A percentile compares a stretch with the other conserved stretches of the same genome.
Evolutionary conservation across 139 green algal species (phyloP).

Genomic region (Trebouxia sp.): DNA sequence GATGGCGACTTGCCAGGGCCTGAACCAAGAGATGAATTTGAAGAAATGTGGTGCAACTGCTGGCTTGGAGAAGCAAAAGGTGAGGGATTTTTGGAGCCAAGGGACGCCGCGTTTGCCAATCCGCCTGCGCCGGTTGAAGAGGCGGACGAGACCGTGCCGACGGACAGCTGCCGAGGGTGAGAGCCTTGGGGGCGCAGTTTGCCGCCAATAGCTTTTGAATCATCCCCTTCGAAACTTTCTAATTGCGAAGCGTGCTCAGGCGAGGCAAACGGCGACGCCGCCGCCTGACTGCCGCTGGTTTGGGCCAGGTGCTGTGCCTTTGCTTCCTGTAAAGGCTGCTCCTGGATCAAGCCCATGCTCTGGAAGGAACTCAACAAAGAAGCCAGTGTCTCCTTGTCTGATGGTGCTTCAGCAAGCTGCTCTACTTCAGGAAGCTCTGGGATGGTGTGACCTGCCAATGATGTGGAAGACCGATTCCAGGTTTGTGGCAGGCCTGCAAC

Average conservation of each 20-base stretch:
- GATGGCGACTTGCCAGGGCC: slow-evolving; percentile 3
- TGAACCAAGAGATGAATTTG: not conserved
- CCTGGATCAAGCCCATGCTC: not conserved
- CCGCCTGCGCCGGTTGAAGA: not conserved
- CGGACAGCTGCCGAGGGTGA: not conserved
- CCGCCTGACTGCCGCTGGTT: not conserved
- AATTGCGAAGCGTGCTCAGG: not conserved
- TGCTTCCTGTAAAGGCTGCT: not conserved
- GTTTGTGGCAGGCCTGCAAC: not conserved
- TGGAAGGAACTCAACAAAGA: not conserved
- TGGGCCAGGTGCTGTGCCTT: not conserved
- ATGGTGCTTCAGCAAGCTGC: not conserved
- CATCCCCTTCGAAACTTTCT: not conserved
- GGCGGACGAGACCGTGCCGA: not conserved
- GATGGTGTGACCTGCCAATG: slow-evolving; percentile 5
- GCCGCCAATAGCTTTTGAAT: not conserved
- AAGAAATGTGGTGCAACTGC: slow-evolving; percentile 5
- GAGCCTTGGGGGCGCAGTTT: not conserved
- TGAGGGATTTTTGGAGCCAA: not conserved
- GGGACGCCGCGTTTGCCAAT: not conserved
- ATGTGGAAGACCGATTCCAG: not conserved
- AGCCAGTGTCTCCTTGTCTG: not conserved
- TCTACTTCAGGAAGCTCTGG: slow-evolving; percentile 1
- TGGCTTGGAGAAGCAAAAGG: slow-evolving; percentile 11
- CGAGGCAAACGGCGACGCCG: not conserved